phyloP scores from a whole-genome alignment of 2,329 filamentous ascomycete species.

The Beauveria rudraprayagi region DNA sequence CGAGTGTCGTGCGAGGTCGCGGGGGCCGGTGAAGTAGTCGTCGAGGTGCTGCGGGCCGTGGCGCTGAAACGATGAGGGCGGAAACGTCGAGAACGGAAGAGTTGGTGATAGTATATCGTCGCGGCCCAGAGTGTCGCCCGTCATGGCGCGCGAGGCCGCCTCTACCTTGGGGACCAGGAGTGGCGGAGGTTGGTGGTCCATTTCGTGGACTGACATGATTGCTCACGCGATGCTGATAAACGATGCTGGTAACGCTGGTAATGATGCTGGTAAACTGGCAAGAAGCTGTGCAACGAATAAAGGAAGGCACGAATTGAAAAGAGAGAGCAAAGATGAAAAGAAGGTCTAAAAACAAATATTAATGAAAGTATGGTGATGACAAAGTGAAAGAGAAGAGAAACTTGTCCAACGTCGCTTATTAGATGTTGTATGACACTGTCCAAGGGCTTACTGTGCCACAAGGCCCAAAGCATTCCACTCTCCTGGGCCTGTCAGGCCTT shows the following conservation, averaged over 20 bases:
- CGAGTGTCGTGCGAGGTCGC: conserved; percentile 63
- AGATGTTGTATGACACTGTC: not conserved
- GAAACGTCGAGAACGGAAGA: conserved; percentile 20
- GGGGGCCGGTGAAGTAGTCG: conserved; percentile 58
- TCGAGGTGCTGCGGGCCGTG: conserved; percentile 41
- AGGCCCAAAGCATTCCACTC: not conserved
- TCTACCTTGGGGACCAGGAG: not conserved
- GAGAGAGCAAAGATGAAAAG: not conserved
- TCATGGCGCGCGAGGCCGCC: not conserved
- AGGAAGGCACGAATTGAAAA: not conserved
- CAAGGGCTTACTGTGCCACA: not conserved
- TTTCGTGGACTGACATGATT: conserved; percentile 1
- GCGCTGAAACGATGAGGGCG: conserved; percentile 23
- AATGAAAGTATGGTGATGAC: not conserved
- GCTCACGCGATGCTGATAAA: not conserved
- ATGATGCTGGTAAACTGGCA: no score
- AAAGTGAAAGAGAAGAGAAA: not conserved
- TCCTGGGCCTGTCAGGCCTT: not conserved
- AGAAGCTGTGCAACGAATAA: not conserved
- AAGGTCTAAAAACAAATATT: not conserved
- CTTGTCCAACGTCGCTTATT: not conserved
- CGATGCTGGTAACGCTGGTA: no score
- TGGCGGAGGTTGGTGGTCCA: not conserved
- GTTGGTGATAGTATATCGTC: conserved; percentile 22
- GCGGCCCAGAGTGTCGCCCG: not conserved